A percentile compares a stretch with the other conserved stretches of the same genome.
Evolutionary conservation across 176 grass and related monocot genomes (phyloP).

Genomic region (Thinopyrum elongatum): DNA sequence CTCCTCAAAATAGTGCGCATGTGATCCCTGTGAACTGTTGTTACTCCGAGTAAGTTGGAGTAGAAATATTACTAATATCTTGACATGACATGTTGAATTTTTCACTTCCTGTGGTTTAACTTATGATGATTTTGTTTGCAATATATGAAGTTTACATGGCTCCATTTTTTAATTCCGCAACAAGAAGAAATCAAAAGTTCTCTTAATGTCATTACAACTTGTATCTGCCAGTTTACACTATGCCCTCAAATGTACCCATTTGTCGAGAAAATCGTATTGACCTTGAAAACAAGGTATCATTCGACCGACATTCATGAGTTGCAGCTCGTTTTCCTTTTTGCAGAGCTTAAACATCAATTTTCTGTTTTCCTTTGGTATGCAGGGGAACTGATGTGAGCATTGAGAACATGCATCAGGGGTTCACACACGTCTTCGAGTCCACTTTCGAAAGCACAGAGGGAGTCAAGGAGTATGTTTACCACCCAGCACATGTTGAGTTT

Average conservation of each 20-base stretch:
- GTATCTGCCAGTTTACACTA: background rate
- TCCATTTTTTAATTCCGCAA: background rate
- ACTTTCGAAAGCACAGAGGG: slow-evolving; percentile 75
- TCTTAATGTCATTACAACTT: background rate
- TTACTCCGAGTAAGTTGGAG: no score
- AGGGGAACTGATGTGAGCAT: slow-evolving; percentile 94
- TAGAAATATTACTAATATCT: background rate
- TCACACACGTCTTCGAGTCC: slow-evolving; percentile 88
- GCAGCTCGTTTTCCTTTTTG: background rate
- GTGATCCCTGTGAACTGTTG: background rate
- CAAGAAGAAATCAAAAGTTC: background rate
- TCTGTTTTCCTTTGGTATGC: background rate
- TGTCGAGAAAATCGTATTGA: background rate
- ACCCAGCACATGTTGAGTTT: slow-evolving; percentile 72
- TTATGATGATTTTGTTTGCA: background rate
- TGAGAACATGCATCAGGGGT: slow-evolving; percentile 87
- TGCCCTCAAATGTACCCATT: background rate
- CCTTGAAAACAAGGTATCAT: background rate
- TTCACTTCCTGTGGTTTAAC: background rate
- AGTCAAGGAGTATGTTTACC: slow-evolving; percentile 68
- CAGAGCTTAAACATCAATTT: background rate
- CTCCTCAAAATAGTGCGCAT: background rate
- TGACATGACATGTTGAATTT: background rate
- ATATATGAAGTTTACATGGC: no score
- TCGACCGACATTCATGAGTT: background rate